Evolutionary conservation across 768 basidiomycete species (phyloP).

Genomic region (Phaffia tasmanica): DNA sequence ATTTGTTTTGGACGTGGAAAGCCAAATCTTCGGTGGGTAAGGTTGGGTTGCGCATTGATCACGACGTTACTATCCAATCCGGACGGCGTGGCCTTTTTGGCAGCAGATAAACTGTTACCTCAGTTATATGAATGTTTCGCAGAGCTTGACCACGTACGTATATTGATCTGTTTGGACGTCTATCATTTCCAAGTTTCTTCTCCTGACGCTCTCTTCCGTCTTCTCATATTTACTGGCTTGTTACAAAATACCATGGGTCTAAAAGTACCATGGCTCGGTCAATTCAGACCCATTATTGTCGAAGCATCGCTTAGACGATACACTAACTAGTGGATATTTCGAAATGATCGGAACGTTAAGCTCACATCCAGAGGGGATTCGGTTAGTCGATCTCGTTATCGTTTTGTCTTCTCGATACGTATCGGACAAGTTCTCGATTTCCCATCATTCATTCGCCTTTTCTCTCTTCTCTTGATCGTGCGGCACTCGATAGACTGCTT

Average conservation of each 20-base stretch:
- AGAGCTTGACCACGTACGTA: conserved; percentile 77
- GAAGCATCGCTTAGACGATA: conserved; percentile 64
- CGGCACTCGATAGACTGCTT: conserved; percentile 50
- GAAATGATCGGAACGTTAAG: conserved; percentile 90
- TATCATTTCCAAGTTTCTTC: too few relatives aligned
- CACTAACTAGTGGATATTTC: conserved; percentile 81
- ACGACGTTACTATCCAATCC: conserved; percentile 68
- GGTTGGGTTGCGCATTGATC: conserved; percentile 68
- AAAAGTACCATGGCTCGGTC: conserved; percentile 19
- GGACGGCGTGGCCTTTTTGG: conserved; percentile 73
- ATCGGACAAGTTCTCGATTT: neutral
- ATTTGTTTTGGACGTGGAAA: conserved; percentile 35
- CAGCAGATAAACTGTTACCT: conserved; percentile 61
- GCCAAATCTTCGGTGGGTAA: conserved; percentile 74
- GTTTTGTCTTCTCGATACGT: neutral
- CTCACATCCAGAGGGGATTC: conserved; percentile 75
- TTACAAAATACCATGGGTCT: neutral
- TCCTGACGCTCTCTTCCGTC: neutral
- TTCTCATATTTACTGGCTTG: neutral
- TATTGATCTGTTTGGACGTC: neutral
- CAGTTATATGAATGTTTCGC: conserved; percentile 80
- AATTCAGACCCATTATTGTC: conserved; percentile 48
- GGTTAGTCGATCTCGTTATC: conserved; percentile 47
- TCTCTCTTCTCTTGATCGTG: conserved; percentile 7
- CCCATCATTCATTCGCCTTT: neutral